Conservation (phyloP, 2,329 filamentous ascomycete species). For the Verticillium dahliae region DNA sequence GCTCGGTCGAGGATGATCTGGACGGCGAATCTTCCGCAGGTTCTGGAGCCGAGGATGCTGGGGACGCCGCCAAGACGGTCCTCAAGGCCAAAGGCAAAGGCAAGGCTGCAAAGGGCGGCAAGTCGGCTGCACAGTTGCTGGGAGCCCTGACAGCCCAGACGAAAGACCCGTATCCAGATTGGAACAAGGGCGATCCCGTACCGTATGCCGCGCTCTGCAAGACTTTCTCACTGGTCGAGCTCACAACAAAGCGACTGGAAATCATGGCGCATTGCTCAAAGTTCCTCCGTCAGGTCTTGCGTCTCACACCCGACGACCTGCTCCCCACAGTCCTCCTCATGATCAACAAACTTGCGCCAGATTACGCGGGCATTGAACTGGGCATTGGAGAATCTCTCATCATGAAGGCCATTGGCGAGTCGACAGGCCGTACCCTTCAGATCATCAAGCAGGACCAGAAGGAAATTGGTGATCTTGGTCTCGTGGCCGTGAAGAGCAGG, state of each 20-base stretch:
- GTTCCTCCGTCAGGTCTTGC: constrained; percentile 89
- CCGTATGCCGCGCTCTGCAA: constrained; percentile 92
- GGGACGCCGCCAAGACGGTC: constrained; percentile 62
- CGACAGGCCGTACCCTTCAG: constrained; percentile 77
- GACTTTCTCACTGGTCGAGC: constrained; percentile 90
- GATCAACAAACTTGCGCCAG: constrained; percentile 96
- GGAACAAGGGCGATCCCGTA: constrained; percentile 81
- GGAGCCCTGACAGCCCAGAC: constrained; percentile 32
- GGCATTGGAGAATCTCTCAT: constrained; percentile 98
- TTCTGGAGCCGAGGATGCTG: constrained; percentile 43
- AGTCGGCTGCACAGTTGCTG: not conserved
- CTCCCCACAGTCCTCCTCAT: constrained; percentile 86
- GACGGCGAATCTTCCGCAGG: constrained; percentile 35
- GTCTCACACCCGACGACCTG: constrained; percentile 81
- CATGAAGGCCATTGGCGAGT: constrained; percentile 97
- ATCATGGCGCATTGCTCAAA: constrained; percentile 85
- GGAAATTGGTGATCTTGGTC: constrained; percentile 89
- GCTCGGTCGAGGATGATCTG: constrained; percentile 29
- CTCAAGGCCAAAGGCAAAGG: constrained; percentile 81
- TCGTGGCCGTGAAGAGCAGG: constrained; percentile 92
- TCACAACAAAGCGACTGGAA: constrained; percentile 84
- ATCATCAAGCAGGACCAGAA: constrained; percentile 95
- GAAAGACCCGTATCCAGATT: constrained; percentile 89
- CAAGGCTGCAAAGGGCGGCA: constrained; percentile 52
- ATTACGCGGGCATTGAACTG: constrained; percentile 92